Conservation (phyloP, 2,329 filamentous ascomycete genomes). For the Sporothrix protearum region DNA sequence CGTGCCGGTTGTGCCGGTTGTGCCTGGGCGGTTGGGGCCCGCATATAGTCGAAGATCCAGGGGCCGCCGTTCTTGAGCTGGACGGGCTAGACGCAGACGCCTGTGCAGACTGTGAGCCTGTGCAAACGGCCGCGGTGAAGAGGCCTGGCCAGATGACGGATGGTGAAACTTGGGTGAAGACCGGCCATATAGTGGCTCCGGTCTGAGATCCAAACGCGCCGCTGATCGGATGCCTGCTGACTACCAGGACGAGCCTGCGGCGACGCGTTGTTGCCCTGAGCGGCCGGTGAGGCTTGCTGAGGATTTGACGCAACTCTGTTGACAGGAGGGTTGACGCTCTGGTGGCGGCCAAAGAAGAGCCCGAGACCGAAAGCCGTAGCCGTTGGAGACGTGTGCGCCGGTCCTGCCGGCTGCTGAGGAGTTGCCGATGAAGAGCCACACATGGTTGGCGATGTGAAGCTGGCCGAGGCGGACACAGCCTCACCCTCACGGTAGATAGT, state of each 20-base stretch:
- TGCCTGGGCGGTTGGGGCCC: neutral
- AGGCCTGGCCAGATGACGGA: neutral
- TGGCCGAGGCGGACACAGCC: neutral
- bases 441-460: neutral
- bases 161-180: neutral
- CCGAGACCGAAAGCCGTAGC: neutral
- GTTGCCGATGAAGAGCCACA: neutral
- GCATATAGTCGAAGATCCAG: constrained; percentile 8
- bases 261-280: neutral
- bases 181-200: neutral
- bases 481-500: constrained; percentile 3
- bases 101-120: neutral
- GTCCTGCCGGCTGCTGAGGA: neutral
- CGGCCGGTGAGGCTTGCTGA: neutral
- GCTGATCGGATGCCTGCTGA: neutral
- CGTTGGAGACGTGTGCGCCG: neutral
- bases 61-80: neutral
- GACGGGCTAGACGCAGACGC: neutral
- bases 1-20: neutral
- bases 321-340: neutral
- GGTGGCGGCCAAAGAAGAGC: neutral
- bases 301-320: neutral
- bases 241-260: neutral
- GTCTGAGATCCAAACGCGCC: neutral
- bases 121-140: neutral